Conservation (phyloP, 2,329 filamentous ascomycete genomes). For the Pestalotiopsis sp. region DNA sequence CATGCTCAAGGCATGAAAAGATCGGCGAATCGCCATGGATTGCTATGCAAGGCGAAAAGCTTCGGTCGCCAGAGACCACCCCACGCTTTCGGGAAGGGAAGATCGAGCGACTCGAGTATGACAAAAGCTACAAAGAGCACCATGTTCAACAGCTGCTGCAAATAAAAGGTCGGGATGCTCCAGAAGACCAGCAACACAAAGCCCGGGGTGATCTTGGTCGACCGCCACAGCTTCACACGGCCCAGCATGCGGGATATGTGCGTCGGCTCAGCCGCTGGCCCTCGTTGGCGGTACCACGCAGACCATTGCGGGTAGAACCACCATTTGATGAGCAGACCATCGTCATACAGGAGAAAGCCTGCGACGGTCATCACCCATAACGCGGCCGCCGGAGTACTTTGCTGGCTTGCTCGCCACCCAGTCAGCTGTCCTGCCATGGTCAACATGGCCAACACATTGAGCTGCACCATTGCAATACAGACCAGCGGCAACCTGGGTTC, state of each 20-base stretch:
- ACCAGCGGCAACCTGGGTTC: background rate
- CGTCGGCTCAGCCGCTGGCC: background rate
- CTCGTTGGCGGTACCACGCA: constrained; percentile 2
- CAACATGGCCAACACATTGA: background rate
- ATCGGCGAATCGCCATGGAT: background rate
- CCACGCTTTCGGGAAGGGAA: background rate
- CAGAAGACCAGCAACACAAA: constrained; percentile 2
- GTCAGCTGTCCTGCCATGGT: background rate
- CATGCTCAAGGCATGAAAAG: constrained; percentile 4
- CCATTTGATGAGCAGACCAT: constrained; percentile 7
- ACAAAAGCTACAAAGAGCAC: background rate
- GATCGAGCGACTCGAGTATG: background rate
- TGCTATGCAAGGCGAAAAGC: constrained; percentile 2
- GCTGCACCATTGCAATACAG: background rate
- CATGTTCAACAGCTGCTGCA: constrained; percentile 1
- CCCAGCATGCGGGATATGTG: background rate
- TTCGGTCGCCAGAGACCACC: background rate
- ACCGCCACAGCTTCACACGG: background rate
- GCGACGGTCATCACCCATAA: background rate
- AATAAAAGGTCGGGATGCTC: background rate
- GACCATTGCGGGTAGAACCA: constrained; percentile 7
- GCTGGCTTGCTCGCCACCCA: background rate
- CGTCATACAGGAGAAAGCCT: background rate
- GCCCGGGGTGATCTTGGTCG: background rate
- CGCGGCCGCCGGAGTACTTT: too few species aligned